Evolutionary conservation across 257 asterid species (phyloP), one percentile per base, ranked within the genome.

Genomic region (Plantago ovata): DNA sequence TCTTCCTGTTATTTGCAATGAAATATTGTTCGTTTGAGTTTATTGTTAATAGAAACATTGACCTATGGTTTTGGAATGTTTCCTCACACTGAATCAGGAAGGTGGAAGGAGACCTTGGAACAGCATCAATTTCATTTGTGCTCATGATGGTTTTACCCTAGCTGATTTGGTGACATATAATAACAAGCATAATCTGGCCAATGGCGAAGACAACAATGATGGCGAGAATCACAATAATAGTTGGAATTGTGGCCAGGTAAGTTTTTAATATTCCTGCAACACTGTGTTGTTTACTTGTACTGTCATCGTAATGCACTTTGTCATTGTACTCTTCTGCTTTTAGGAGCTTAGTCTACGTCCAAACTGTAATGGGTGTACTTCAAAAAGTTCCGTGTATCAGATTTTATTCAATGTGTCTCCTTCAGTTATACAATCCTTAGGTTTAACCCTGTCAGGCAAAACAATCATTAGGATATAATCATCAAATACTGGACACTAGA

Each of bases 21-120:
- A 22, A 39, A 3, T 54, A 3, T 52, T 42, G 7, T n/a, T 57
- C 15, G 12, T 40, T 43, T 44, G 9, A 36, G 21, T 40, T 59
- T 20, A 10, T n/a, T 20, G 8, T 14, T 72, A 21, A 42, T 32
- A 28, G 36, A 28, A 11, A 7, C 22, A 49, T 54, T 41, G 54
- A 65, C n/a, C n/a, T n/a, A n/a, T n/a, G n/a, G n/a, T n/a, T n/a
- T n/a, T n/a, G n/a, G n/a, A n/a, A n/a, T n/a, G n/a, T n/a, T n/a
- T n/a, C n/a, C n/a, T n/a, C n/a, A n/a, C n/a, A n/a, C 66, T 77
- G 59, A 80, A 74, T 72, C 81, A 89, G 98, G 91, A 76, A 69
- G 96, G 97, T 60, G 98, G 98, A 82, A 78, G 98, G 79, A 89
- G 73, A 69, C 98, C 97, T 38, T 89, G 96, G 97, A 84, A 86